Evolutionary conservation across 2,329 filamentous ascomycete species (phyloP).

Genomic region (Lizonia empirigonia): DNA sequence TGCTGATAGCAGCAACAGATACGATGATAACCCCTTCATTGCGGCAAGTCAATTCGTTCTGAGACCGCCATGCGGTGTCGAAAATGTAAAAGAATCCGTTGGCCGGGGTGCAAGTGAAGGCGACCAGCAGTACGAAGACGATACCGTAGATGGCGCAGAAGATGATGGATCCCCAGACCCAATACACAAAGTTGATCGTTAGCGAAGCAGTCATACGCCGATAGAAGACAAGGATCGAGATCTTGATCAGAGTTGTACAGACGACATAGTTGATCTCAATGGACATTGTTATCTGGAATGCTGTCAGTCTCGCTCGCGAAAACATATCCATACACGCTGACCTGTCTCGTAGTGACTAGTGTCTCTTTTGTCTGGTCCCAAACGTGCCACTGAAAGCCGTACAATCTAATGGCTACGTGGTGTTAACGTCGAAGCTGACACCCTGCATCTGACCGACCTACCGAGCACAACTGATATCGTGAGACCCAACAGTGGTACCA

Average conservation of each 20-base stretch:
- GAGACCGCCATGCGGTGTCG: constrained; percentile 39
- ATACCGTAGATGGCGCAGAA: constrained; percentile 49
- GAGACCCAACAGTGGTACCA: constrained; percentile 47
- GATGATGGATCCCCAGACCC: constrained; percentile 46
- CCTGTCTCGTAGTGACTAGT: constrained; percentile 31
- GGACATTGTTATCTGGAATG: constrained; percentile 31
- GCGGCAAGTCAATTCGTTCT: constrained; percentile 43
- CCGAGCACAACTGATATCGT: constrained; percentile 37
- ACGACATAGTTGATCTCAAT: constrained; percentile 43
- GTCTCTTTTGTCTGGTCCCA: constrained; percentile 41
- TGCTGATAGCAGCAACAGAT: constrained; percentile 47
- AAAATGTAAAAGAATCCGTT: constrained; percentile 51
- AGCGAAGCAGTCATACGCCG: constrained; percentile 49
- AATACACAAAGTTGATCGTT: constrained; percentile 45
- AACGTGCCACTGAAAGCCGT: constrained; percentile 42
- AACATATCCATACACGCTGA: constrained; percentile 4
- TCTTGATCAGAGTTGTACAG: constrained; percentile 38
- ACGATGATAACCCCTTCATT: constrained; percentile 49
- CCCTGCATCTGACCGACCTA: constrained; percentile 15
- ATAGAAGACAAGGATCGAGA: constrained; percentile 50
- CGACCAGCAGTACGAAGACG: constrained; percentile 44
- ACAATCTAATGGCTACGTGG: constrained; percentile 29
- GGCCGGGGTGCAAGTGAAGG: constrained; percentile 48
- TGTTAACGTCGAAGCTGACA: constrained; percentile 10
- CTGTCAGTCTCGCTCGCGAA: constrained; percentile 7